Conservation (phyloP, 2,329 filamentous ascomycete species). For the Monosporascus sp. region DNA sequence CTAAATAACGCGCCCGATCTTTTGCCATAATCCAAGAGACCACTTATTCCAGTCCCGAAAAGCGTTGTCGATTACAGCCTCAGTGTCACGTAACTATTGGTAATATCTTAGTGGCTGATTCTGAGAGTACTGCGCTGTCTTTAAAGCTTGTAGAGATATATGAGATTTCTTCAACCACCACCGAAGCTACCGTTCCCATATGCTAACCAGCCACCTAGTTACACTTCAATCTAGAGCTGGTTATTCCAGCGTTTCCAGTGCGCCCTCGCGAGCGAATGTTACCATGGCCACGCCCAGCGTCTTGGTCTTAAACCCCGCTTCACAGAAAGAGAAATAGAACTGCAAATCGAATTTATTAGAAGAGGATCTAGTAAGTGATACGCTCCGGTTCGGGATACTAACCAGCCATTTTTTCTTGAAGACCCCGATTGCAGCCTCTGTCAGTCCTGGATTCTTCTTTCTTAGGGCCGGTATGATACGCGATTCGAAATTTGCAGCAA, state of each 20-base stretch:
- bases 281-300: constrained; percentile 69
- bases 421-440: constrained; percentile 56
- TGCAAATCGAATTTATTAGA: constrained; percentile 20
- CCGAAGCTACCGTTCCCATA: too few relatives aligned
- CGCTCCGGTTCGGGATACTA: constrained; percentile 17
- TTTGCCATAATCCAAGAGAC: too few relatives aligned
- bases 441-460: constrained; percentile 53
- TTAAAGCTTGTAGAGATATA: too few relatives aligned
- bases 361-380: neutral
- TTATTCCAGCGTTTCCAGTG: constrained; percentile 60
- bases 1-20: too few relatives aligned
- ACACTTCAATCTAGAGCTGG: too few relatives aligned
- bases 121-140: too few relatives aligned
- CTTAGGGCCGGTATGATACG: constrained; percentile 57
- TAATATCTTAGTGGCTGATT: too few relatives aligned
- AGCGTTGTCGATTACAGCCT: too few relatives aligned
- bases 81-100: too few relatives aligned
- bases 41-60: too few relatives aligned
- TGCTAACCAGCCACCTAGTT: too few relatives aligned
- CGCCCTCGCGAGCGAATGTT: constrained; percentile 60
- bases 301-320: constrained; percentile 67
- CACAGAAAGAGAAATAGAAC: constrained; percentile 74
- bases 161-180: too few relatives aligned
- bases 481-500: constrained; percentile 56
- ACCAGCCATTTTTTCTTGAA: constrained; percentile 70